Base-by-base conservation (phyloP, 805 yeast genomes). In the Metschnikowia sp. region DNA sequence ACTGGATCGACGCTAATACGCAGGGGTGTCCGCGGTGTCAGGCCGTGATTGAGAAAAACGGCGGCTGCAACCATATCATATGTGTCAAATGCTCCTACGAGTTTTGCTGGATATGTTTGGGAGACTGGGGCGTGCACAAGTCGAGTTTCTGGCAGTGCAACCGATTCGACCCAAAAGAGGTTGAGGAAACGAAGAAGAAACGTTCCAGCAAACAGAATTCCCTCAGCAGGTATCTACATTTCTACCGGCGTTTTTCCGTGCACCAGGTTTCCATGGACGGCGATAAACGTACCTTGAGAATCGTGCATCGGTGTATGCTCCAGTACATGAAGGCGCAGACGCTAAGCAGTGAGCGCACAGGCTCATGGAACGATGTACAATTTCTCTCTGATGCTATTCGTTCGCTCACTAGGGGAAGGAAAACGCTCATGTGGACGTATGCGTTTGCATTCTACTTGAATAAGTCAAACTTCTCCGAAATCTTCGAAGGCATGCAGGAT, bases 51-150 rank as follows among this genome's bases (percentile, higher is more conserved):
- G 97, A 94, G 62, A 90, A 92, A 59, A 86, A 86, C 61, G 98
- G 97, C 19, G 99, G 99, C 0, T 94, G 99, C 68, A 92, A 92
- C 66, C 99, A 94, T 67, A 92, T 94, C 96, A 77, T 82, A 1
- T 94, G 99, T 64, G 72, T 79, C 3, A 83, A 81, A 49, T 94
- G 99, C 64, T 61, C 64, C 10, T 67, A 79, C 62, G 88, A 91
- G 62, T 94, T 90, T 61, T 94, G 99, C 65, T 94, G 99, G 99
- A 82, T 91, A 35, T 94, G 99, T 65, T 63, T 80, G 51, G 83
- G 83, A 3, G 77, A 72, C 32, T 92, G 99, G 99, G 58, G 62
- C 0, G 67, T 66, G 12, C 98, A 92, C 67, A 82, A 81, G 3
- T 71, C 75, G 29, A 69, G 72, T 37, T 81, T 73, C 66, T 90